phyloP scores from a whole-genome alignment of 2,329 filamentous ascomycete genomes.

The Fusarium proliferatum region DNA sequence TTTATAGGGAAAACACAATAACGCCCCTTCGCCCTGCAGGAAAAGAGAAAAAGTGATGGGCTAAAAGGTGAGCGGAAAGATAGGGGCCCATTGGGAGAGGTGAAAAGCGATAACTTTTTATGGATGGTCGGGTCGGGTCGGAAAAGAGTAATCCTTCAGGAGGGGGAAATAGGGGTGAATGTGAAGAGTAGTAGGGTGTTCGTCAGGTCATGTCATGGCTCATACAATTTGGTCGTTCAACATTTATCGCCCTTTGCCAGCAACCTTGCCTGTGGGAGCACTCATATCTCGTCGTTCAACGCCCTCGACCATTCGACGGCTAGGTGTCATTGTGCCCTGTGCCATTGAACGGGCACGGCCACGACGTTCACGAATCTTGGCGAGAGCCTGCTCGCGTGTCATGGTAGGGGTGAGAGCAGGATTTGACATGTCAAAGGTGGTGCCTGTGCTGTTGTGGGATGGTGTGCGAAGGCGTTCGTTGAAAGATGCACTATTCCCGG shows the following conservation, averaged over 20 bases:
- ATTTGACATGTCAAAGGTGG: constrained; percentile 64
- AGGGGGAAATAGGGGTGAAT: neutral
- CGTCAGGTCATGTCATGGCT: constrained; percentile 41
- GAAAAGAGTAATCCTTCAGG: neutral
- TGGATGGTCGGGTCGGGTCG: constrained; percentile 3
- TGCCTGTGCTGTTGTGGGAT: constrained; percentile 50
- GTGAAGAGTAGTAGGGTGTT: constrained; percentile 24
- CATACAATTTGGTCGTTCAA: constrained; percentile 1
- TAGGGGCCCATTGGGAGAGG: constrained; percentile 13
- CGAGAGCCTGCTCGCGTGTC: constrained; percentile 79
- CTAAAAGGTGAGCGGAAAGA: constrained; percentile 1
- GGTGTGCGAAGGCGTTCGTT: constrained; percentile 59
- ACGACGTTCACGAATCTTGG: constrained; percentile 77
- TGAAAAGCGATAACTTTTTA: constrained; percentile 24
- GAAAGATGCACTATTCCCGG: constrained; percentile 53
- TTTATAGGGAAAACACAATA: constrained; percentile 18
- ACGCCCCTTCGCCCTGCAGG: constrained; percentile 42
- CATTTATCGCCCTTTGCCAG: constrained; percentile 36
- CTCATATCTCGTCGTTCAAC: constrained; percentile 60
- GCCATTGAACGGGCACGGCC: constrained; percentile 77
- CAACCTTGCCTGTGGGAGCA: constrained; percentile 54
- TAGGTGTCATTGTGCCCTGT: constrained; percentile 67
- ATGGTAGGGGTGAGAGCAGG: constrained; percentile 73
- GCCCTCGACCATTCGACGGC: constrained; percentile 67
- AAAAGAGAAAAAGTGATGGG: constrained; percentile 31